Evolutionary conservation across 2,329 filamentous ascomycete genomes (phyloP).

Genomic region (Emmonsiellopsis sp.): DNA sequence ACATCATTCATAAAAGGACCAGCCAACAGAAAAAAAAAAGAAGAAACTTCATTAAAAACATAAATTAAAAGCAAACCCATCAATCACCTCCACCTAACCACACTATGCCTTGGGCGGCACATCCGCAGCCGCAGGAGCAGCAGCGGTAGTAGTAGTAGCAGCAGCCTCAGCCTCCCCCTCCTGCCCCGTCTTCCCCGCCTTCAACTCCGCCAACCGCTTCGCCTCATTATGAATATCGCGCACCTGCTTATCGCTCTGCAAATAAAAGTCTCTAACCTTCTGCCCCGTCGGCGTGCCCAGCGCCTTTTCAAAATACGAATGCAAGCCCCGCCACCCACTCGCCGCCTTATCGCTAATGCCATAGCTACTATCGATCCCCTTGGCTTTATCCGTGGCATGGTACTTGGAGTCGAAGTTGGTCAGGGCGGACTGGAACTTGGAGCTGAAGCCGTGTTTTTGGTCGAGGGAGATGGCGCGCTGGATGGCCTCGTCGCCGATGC

Average conservation of each 20-base stretch:
- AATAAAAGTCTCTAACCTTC: slow-evolving; percentile 82
- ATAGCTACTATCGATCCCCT: slow-evolving; percentile 74
- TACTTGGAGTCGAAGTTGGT: slow-evolving; percentile 72
- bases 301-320: slow-evolving; percentile 93
- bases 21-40: background rate
- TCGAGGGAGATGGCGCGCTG: slow-evolving; percentile 80
- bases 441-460: slow-evolving; percentile 76
- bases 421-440: slow-evolving; percentile 68
- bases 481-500: slow-evolving; percentile 66
- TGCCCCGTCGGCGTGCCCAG: slow-evolving; percentile 77
- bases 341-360: slow-evolving; percentile 66
- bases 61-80: background rate
- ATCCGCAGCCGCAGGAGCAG: slow-evolving; percentile 9
- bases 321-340: slow-evolving; percentile 57
- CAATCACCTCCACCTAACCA: background rate
- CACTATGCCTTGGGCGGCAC: background rate
- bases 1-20: slow-evolving; percentile 6
- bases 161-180: slow-evolving; percentile 20
- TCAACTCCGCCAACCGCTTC: slow-evolving; percentile 74
- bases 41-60: slow-evolving; percentile 1
- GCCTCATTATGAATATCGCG: slow-evolving; percentile 91
- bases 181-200: slow-evolving; percentile 45
- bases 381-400: slow-evolving; percentile 78
- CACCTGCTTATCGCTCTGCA: slow-evolving; percentile 75
- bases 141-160: slow-evolving; percentile 10